Evolutionary conservation across 495 filamentous ascomycete genomes (phyloP), one percentile per base, ranked within the genome.

Genomic region (Penicillium bialowiezense): DNA sequence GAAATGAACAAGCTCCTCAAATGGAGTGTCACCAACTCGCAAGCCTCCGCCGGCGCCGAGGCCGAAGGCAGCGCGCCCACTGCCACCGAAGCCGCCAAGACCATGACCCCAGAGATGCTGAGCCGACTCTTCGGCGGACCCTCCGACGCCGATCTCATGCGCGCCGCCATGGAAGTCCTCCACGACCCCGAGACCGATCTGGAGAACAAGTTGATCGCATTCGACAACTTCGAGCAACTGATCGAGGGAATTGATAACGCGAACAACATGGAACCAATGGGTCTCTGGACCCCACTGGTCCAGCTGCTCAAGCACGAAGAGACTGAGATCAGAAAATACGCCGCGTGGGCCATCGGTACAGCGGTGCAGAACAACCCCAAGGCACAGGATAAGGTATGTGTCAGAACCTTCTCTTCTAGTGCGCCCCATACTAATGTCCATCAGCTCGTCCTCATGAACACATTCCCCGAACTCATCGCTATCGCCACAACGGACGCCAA

Each of bases 151-250:
- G 89, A 96, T 33, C 75, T 91, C 10, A 97, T 98, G 93, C 81
- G 80, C 42, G 82, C 83, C 28, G 77, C 87, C 38, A 93, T 98
- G 81, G 78, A 74, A 13, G 81, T 85, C 26, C 81, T 97, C 48
- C 72, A 71, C 15, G 82, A 76, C 0, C 62, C 79, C 5, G 80
- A 89, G 54, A 61, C 83, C 26, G 74, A 80, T 6, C 74, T 95
- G 48, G 84, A 91, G 34, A 81, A 92, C 64, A 89, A 88, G 67
- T 63, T 95, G 31, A 83, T 82, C 39, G 95, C 95, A 24, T 95
- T 97, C 67, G 93, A 98, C 77, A 95, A 97, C 73, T 87, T 97
- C 42, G 91, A 97, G 72, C 86, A 95, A 64, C 73, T 97, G 33
- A 84, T 97, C 55, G 93, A 96, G 73, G 78, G 75, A 32, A 79